Evolutionary conservation across 148 eudicot species (phyloP), one percentile per base, ranked within the genome.

Genomic region (Selenicereus undatus): DNA sequence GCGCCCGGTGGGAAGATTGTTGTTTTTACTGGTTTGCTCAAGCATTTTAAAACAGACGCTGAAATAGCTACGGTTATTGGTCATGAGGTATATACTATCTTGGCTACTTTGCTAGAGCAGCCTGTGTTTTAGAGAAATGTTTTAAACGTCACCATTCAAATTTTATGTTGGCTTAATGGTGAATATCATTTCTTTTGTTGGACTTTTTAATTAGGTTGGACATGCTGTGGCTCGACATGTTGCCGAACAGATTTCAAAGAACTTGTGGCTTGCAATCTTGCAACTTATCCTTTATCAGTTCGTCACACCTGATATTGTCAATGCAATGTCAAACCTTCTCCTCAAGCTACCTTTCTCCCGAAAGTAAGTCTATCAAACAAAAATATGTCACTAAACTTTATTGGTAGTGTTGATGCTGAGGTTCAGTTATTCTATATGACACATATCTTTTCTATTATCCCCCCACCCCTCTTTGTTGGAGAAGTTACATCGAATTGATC

Each of bases 1-100:
- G 75, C 93, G 88, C 98, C 98, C 8, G 96, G 98, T 77, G 98
- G 98, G 56, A 95, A 95, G 92, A 93, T 93, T 85, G 98, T 95
- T 75, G 96, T 95, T 45, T 95, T 91, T 48, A 95, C 98, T 3
- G 98, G 98, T 13, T 82, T 93, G 89, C 83, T 95, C 30, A 83
- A 89, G 58, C 90, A 93, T 86, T 93, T 95, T 69, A 79, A 36
- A 36, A 74, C 90, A 0, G 96, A 95, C 90, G 84, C 89, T 69
- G 97, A 95, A 84, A 82, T 95, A 48, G 98, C 98, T 75, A 95
- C 98, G 5, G 86, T 95, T 48, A 88, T 95, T 77, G 94, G 94
- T 78, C 98, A 95, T 81, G 98, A 95, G 97, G 98, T 95, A 89
- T 83, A 16, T 56, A n/a, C 69, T 71, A 3, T n/a, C 51, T 73